These are phyloP conservation scores for Diplodia scrobiculata DNA, from an alignment of 2,329 filamentous ascomycete genomes.

Conservation along the genomic window DNA sequence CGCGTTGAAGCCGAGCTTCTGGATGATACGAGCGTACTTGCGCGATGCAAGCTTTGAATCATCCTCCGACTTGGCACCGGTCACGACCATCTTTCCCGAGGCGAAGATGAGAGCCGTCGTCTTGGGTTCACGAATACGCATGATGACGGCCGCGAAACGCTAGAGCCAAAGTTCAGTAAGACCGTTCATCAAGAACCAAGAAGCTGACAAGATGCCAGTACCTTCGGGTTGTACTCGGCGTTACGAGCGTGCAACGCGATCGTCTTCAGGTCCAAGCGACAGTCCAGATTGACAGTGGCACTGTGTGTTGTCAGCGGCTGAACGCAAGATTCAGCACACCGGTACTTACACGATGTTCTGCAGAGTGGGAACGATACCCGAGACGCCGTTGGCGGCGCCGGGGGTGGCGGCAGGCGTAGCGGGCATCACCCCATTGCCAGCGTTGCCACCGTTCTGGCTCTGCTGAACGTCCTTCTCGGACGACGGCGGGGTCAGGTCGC, in stretches of 20 bases:
- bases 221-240: conserved; percentile 98
- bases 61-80: conserved; percentile 95
- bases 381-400: conserved; percentile 76
- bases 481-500: conserved; percentile 75
- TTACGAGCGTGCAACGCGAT: conserved; percentile 98
- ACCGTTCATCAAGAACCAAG: conserved; percentile 39
- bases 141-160: conserved; percentile 99
- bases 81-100: conserved; percentile 99
- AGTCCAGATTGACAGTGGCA: conserved; percentile 96
- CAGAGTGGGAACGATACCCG: conserved; percentile 88
- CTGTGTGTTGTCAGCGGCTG: conserved; percentile 54
- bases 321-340: conserved; percentile 30
- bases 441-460: conserved; percentile 54
- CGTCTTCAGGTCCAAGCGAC: conserved; percentile 94
- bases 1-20: conserved; percentile 98
- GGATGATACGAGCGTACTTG: conserved; percentile 98
- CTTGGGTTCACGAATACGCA: conserved; percentile 99
- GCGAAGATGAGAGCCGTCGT: conserved; percentile 98
- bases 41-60: conserved; percentile 94
- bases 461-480: conserved; percentile 67
- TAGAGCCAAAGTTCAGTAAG: conserved; percentile 50
- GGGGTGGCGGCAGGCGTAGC: conserved; percentile 90
- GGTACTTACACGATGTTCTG: conserved; percentile 74
- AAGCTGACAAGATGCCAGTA: conserved; percentile 54
- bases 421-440: conserved; percentile 69